phyloP scores from a whole-genome alignment of 768 basidiomycete species.

The Boletus vermiculosoides region DNA sequence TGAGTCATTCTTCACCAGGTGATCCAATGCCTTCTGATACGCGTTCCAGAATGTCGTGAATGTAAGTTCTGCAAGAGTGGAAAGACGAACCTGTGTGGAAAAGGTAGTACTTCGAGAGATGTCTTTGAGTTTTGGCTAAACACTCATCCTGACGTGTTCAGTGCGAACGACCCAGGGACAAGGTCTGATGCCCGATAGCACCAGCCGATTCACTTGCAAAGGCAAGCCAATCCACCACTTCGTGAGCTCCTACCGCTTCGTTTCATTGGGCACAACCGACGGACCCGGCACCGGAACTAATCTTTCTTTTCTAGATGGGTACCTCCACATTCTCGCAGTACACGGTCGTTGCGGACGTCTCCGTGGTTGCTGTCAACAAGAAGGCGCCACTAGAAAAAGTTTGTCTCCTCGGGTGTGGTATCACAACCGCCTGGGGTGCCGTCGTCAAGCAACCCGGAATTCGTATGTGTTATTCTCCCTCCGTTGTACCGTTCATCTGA shows the following conservation, averaged over 20 bases:
- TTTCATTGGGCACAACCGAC: background rate
- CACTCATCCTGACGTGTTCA: constrained; percentile 28
- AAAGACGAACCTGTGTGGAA: constrained; percentile 98
- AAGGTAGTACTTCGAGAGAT: constrained; percentile 59
- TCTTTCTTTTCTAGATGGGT: constrained; percentile 73
- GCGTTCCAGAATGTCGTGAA: constrained; percentile 74
- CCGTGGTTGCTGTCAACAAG: constrained; percentile 86
- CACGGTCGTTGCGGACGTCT: constrained; percentile 96
- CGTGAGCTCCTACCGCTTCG: constrained; percentile 45
- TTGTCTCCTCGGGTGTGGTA: constrained; percentile 95
- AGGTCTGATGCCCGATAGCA: constrained; percentile 92
- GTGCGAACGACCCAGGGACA: constrained; percentile 92
- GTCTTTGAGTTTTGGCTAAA: background rate
- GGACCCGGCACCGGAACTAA: background rate
- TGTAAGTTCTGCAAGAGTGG: constrained; percentile 99
- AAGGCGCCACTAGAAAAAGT: constrained; percentile 91
- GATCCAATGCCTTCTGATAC: background rate
- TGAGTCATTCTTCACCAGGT: constrained; percentile 28
- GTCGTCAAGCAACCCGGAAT: constrained; percentile 89
- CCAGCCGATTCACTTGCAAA: constrained; percentile 83
- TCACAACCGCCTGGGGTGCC: constrained; percentile 98
- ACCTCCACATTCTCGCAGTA: constrained; percentile 99
- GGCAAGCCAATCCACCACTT: constrained; percentile 90
- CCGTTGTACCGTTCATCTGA: background rate
- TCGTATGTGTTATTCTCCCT: constrained; percentile 47